These are phyloP conservation scores for Pseudogymnoascus pannorum DNA, from an alignment of 2,329 filamentous ascomycete genomes.

Conservation along the genomic window DNA sequence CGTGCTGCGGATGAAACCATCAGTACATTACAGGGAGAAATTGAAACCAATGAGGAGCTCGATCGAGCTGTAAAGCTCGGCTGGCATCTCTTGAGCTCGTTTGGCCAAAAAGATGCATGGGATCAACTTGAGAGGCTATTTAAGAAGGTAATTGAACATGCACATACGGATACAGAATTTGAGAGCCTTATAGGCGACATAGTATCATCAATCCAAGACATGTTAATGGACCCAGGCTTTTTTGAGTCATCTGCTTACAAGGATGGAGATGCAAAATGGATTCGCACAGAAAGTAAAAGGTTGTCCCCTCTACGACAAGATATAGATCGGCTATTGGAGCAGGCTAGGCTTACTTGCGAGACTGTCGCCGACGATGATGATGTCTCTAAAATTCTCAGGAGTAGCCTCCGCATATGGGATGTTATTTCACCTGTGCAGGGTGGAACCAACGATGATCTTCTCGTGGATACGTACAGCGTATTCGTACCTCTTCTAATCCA, in stretches of 20 bases:
- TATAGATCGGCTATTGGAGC: conserved; percentile 62
- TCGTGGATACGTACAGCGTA: conserved; percentile 69
- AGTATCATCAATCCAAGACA: conserved; percentile 66
- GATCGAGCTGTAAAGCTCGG: conserved; percentile 72
- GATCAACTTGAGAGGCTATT: conserved; percentile 62
- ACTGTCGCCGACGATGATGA: conserved; percentile 66
- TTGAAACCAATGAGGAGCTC: conserved; percentile 65
- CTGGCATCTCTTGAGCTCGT: conserved; percentile 72
- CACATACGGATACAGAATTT: conserved; percentile 72
- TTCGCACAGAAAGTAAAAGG: conserved; percentile 37
- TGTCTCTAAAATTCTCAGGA: conserved; percentile 60
- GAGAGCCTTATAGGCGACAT: conserved; percentile 69
- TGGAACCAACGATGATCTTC: conserved; percentile 61
- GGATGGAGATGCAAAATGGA: not conserved
- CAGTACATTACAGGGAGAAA: conserved; percentile 59
- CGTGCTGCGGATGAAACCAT: conserved; percentile 61
- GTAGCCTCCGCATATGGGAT: conserved; percentile 58
- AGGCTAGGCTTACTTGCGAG: conserved; percentile 59
- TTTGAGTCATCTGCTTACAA: conserved; percentile 57
- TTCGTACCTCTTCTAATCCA: conserved; percentile 73
- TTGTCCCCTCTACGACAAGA: conserved; percentile 65
- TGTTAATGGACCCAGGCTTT: conserved; percentile 80
- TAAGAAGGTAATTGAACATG: conserved; percentile 64
- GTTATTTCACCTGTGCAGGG: conserved; percentile 61
- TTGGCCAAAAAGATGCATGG: conserved; percentile 71